These are phyloP conservation scores for Spinellus fusiger DNA, from an alignment of 192 early-diverging fungal genomes.

Conservation along the genomic window DNA sequence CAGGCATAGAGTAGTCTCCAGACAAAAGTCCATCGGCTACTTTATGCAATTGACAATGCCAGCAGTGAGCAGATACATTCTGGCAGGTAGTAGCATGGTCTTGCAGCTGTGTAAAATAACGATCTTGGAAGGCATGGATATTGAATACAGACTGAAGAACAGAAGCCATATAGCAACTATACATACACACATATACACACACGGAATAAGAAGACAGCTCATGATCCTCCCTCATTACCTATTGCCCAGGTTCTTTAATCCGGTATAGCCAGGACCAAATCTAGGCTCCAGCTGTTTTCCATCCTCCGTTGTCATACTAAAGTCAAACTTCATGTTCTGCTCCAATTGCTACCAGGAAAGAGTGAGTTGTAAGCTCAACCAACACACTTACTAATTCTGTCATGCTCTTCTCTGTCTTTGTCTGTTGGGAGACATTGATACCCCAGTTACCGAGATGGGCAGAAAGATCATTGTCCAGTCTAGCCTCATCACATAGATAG, in stretches of 20 bases:
- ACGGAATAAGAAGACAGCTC: not conserved
- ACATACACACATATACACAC: not conserved
- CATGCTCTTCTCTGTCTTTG: conserved; percentile 89
- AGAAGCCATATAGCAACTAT: conserved; percentile 95
- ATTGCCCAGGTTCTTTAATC: conserved; percentile 93
- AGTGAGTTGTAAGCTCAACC: not conserved
- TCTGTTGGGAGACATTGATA: conserved; percentile 75
- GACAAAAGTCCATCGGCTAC: conserved; percentile 85
- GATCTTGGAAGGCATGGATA: conserved; percentile 67
- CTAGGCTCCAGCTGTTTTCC: conserved; percentile 77
- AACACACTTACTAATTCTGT: conserved; percentile 70
- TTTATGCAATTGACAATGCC: conserved; percentile 90
- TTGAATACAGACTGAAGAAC: conserved; percentile 86
- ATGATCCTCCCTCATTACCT: conserved; percentile 39
- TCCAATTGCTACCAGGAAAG: conserved; percentile 70
- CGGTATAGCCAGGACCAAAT: conserved; percentile 89
- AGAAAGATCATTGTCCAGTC: conserved; percentile 70
- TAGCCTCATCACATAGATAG: conserved; percentile 79
- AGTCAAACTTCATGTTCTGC: conserved; percentile 94
- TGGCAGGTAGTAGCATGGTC: conserved; percentile 48
- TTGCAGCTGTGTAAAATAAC: conserved; percentile 31
- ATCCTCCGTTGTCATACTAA: conserved; percentile 96
- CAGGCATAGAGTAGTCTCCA: conserved; percentile 75
- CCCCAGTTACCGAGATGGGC: conserved; percentile 81
- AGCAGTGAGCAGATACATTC: conserved; percentile 63